phyloP scores from a whole-genome alignment of 345 rosid species.

The Eutrema japonicum region DNA sequence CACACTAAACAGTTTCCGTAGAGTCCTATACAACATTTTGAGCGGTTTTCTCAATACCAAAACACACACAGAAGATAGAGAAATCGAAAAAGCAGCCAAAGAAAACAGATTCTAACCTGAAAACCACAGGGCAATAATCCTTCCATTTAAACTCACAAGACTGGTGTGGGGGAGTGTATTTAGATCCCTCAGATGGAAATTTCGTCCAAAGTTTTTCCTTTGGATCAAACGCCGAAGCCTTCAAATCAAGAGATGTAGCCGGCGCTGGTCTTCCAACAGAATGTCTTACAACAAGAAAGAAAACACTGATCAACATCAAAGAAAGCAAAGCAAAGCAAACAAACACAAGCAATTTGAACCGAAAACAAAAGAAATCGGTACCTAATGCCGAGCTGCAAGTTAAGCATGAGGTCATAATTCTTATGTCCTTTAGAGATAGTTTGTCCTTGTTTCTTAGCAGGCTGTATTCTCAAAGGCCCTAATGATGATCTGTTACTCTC shows the following conservation, averaged over 20 bases:
- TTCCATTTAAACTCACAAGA: slow-evolving; percentile 95
- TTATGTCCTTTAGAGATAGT: slow-evolving; percentile 92
- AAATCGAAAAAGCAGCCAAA: not conserved
- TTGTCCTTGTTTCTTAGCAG: slow-evolving; percentile 78
- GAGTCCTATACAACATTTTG: slow-evolving; percentile 59
- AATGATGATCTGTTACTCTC: slow-evolving; percentile 39
- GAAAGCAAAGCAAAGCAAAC: not conserved
- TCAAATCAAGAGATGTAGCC: slow-evolving; percentile 79
- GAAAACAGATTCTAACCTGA: slow-evolving; percentile 59
- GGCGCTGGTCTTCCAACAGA: slow-evolving; percentile 96
- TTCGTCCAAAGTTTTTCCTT: slow-evolving; percentile 96
- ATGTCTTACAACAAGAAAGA: slow-evolving; percentile 52
- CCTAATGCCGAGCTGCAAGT: slow-evolving; percentile 98
- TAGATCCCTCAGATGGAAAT: slow-evolving; percentile 93
- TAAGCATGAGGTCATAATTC: slow-evolving; percentile 97
- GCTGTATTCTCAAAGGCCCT: slow-evolving; percentile 53
- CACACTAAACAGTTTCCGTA: slow-evolving; percentile 83
- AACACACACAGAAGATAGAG: not conserved
- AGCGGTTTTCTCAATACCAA: not conserved
- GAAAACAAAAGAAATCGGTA: slow-evolving; percentile 15
- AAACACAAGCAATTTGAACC: not conserved
- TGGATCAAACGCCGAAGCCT: slow-evolving; percentile 91
- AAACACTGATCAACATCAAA: slow-evolving; percentile 22
- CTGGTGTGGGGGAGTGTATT: slow-evolving; percentile 94
- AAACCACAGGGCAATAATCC: slow-evolving; percentile 96